phyloP scores from a whole-genome alignment of 805 yeast genomes.

The Sugiyamaella valdiviana region DNA sequence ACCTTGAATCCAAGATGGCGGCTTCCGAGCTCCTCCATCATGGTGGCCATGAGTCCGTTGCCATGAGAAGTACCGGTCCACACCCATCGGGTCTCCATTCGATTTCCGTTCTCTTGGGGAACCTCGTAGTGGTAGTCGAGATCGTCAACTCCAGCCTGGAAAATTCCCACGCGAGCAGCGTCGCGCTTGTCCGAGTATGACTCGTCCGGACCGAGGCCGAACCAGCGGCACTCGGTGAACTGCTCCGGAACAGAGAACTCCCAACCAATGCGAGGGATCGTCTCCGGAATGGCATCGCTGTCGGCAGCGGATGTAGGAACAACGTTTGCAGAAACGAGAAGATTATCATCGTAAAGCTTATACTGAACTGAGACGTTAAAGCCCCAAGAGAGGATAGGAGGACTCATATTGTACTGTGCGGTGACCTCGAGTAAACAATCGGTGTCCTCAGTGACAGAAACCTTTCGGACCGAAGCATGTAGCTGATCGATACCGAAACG shows the following conservation, averaged over 20 bases:
- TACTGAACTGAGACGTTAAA: constrained; percentile 16
- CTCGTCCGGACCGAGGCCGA: constrained; percentile 36
- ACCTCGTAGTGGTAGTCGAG: constrained; percentile 30
- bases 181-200: constrained; percentile 32
- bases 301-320: constrained; percentile 1
- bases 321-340: constrained; percentile 1
- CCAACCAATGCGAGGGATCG: constrained; percentile 32
- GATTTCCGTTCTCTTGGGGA: constrained; percentile 36
- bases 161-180: constrained; percentile 27
- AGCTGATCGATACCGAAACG: constrained; percentile 17
- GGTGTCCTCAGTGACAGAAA: constrained; percentile 27
- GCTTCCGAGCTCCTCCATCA: constrained; percentile 7
- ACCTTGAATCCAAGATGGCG: constrained; percentile 13
- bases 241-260: constrained; percentile 25
- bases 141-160: constrained; percentile 12
- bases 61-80: constrained; percentile 2
- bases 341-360: constrained; percentile 6
- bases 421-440: constrained; percentile 15
- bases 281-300: constrained; percentile 17
- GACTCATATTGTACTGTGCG: constrained; percentile 20
- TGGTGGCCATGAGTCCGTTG: constrained; percentile 5
- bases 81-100: constrained; percentile 30
- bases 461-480: constrained; percentile 14
- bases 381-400: constrained; percentile 30
- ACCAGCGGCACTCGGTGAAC: constrained; percentile 25